These are phyloP conservation scores for Fusarium sp. DNA, from an alignment of 2,329 filamentous ascomycete genomes.

Conservation along the genomic window DNA sequence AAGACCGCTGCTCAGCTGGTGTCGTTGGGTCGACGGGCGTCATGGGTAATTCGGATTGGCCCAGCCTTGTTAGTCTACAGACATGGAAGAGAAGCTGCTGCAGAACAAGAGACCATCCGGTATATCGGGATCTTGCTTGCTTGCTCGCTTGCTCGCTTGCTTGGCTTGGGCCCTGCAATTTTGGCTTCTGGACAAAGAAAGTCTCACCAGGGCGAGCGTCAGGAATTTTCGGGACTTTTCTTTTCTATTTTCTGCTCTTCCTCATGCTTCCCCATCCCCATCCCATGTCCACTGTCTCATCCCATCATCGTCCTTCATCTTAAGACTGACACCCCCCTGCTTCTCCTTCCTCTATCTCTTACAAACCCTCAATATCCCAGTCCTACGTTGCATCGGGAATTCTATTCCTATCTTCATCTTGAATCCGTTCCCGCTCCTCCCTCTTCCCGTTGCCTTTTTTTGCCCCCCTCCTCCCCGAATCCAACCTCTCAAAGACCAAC, in stretches of 20 bases:
- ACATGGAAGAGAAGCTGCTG: conserved; percentile 17
- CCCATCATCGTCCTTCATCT: conserved; percentile 17
- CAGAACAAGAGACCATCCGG: background rate
- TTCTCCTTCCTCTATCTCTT: conserved; percentile 19
- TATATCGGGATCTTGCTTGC: conserved; percentile 30
- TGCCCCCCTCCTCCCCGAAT: background rate
- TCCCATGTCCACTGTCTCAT: background rate
- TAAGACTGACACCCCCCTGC: conserved; percentile 2
- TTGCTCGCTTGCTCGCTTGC: conserved; percentile 32
- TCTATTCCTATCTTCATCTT: conserved; percentile 9
- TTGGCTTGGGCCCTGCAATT: conserved; percentile 22
- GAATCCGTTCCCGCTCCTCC: conserved; percentile 11
- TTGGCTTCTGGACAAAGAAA: conserved; percentile 4
- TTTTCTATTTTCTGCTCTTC: conserved; percentile 31
- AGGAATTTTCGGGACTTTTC: conserved; percentile 31
- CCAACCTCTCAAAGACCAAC: background rate
- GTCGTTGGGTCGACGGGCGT: conserved; percentile 4
- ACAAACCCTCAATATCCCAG: conserved; percentile 30
- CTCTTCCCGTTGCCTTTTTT: conserved; percentile 6
- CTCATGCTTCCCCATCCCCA: conserved; percentile 11
- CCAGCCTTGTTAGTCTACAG: conserved; percentile 6
- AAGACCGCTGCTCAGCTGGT: conserved; percentile 36
- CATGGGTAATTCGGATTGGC: background rate
- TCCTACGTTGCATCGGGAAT: conserved; percentile 27
- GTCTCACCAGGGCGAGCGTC: conserved; percentile 18